A percentile compares a stretch with the other conserved stretches of the same genome.
These are phyloP conservation scores for Hypoxylon fragiforme DNA, from an alignment of 495 filamentous ascomycete species.

Conservation along the genomic window DNA sequence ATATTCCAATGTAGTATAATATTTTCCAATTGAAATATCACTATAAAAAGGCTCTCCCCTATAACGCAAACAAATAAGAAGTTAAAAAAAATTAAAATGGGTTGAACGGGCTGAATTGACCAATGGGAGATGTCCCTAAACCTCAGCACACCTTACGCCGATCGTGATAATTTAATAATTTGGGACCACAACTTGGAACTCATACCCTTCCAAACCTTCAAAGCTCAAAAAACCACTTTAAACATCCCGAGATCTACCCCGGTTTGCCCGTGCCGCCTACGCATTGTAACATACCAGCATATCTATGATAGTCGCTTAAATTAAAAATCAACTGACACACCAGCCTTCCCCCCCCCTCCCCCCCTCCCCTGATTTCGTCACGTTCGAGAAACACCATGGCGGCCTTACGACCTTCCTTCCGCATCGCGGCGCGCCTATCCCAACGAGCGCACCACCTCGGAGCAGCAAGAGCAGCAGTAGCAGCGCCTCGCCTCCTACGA, in stretches of 20 bases:
- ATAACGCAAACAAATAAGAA: no score
- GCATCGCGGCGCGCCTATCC: slow-evolving; percentile 11
- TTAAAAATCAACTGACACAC: no score
- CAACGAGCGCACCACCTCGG: no score
- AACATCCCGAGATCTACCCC: slow-evolving; percentile 12
- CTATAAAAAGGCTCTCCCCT: slow-evolving; percentile 13
- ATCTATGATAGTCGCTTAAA: no score
- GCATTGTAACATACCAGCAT: no score
- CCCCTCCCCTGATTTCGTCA: slow-evolving; percentile 30
- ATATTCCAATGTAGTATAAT: no score
- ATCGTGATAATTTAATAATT: slow-evolving; percentile 36
- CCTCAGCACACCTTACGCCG: slow-evolving; percentile 14
- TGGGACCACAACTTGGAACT: slow-evolving; percentile 7
- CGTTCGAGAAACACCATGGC: slow-evolving; percentile 14
- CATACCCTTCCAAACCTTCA: background rate
- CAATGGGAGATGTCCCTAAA: slow-evolving; percentile 11
- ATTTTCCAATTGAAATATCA: slow-evolving; percentile 1
- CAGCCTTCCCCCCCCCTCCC: no score
- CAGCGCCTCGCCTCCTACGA: no score
- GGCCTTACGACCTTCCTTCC: slow-evolving; percentile 12
- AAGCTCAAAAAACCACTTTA: no score
- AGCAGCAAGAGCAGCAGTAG: no score
- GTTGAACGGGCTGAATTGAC: no score
- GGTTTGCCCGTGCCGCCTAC: background rate
- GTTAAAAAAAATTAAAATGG: no score